A percentile compares a stretch with the other conserved stretches of the same genome.
Conservation (phyloP, 2,329 filamentous ascomycete genomes). For the Phialophora macrospora region DNA sequence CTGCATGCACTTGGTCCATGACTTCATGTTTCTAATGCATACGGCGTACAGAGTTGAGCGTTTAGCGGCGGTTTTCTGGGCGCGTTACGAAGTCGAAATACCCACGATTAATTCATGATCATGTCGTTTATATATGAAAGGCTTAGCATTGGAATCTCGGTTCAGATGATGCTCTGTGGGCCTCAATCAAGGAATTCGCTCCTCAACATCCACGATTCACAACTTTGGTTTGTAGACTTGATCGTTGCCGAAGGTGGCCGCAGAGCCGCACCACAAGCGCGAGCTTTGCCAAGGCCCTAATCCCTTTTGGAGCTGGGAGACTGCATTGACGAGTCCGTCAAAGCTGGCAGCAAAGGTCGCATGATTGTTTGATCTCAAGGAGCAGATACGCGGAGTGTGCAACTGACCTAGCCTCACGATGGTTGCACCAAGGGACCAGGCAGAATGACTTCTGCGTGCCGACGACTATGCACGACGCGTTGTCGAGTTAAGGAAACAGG, state of each 20-base stretch:
- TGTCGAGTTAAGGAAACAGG: background rate
- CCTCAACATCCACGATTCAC: slow-evolving; percentile 1
- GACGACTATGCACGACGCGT: background rate
- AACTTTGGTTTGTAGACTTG: background rate
- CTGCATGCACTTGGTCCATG: slow-evolving; percentile 23
- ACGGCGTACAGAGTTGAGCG: slow-evolving; percentile 17
- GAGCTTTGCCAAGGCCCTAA: background rate
- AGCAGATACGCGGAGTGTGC: background rate
- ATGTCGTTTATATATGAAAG: slow-evolving; percentile 20
- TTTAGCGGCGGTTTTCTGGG: slow-evolving; percentile 22
- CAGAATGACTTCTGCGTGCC: background rate
- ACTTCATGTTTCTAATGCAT: slow-evolving; percentile 22
- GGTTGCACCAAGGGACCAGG: background rate
- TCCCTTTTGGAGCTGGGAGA: background rate
- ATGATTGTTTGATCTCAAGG: background rate
- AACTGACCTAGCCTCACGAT: background rate
- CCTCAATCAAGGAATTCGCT: slow-evolving; percentile 12
- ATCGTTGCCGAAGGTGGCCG: background rate
- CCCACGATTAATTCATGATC: slow-evolving; percentile 26
- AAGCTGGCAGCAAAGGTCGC: background rate
- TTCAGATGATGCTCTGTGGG: background rate
- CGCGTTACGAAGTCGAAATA: slow-evolving; percentile 27
- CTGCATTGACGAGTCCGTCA: background rate
- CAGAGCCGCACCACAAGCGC: background rate
- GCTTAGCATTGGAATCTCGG: slow-evolving; percentile 1